These are phyloP conservation scores for Saccharomycopsis sp. DNA, from an alignment of 805 yeast species.

Conservation along the genomic window DNA sequence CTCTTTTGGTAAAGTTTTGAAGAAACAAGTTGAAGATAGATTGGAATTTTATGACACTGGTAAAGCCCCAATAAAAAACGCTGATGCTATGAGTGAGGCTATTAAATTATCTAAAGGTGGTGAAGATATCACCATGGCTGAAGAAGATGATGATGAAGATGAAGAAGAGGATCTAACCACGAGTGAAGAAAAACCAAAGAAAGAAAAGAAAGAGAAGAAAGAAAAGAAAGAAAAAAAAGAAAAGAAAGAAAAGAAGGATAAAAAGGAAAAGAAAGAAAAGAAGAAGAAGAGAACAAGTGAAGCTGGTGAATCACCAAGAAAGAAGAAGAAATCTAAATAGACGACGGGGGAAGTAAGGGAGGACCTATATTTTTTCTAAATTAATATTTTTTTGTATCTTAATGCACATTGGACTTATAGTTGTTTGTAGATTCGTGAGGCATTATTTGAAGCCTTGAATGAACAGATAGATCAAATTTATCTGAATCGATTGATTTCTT, in stretches of 20 bases:
- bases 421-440: too few species aligned
- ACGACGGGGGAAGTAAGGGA: background rate
- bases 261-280: constrained; percentile 27
- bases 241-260: constrained; percentile 28
- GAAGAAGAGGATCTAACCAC: constrained; percentile 29
- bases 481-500: too few species aligned
- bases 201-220: constrained; percentile 38
- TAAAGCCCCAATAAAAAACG: constrained; percentile 91
- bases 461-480: too few species aligned
- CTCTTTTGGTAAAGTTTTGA: constrained; percentile 83
- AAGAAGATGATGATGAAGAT: constrained; percentile 26
- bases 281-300: constrained; percentile 26
- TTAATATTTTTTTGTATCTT: background rate
- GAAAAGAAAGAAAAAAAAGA: constrained; percentile 38
- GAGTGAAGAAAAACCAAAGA: constrained; percentile 32
- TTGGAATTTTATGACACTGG: constrained; percentile 94
- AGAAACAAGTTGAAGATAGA: constrained; percentile 97
- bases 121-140: constrained; percentile 28
- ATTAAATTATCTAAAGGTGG: constrained; percentile 49
- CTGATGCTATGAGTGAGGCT: constrained; percentile 91
- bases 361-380: background rate
- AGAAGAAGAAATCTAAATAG: constrained; percentile 31
- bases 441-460: too few species aligned
- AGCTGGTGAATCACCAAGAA: constrained; percentile 29
- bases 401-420: too few species aligned